phyloP scores from a whole-genome alignment of 1,139 yeast species.

The Geotrichum candidum region DNA sequence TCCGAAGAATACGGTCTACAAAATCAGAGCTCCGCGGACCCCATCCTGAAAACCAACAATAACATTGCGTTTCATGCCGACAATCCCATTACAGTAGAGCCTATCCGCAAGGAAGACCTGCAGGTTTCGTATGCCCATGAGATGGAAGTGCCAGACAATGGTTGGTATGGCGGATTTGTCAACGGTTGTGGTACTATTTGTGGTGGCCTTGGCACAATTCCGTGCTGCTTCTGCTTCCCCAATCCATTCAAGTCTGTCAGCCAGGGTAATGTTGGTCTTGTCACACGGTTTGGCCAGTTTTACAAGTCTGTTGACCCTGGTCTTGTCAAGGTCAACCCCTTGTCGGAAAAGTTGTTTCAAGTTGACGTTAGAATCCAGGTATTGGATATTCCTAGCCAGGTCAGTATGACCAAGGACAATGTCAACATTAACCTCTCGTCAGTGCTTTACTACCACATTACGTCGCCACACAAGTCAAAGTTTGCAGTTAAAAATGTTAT shows the following conservation, averaged over 20 bases:
- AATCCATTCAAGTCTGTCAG: constrained; percentile 59
- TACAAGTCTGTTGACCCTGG: constrained; percentile 69
- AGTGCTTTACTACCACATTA: constrained; percentile 61
- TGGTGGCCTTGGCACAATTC: constrained; percentile 53
- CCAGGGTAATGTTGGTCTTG: constrained; percentile 67
- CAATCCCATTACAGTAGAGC: constrained; percentile 30
- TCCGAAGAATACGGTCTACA: constrained; percentile 19
- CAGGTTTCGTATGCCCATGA: constrained; percentile 37
- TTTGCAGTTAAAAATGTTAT: constrained; percentile 54
- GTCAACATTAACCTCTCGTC: constrained; percentile 58
- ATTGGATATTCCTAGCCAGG: constrained; percentile 60
- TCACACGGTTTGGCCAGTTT: constrained; percentile 64
- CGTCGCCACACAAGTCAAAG: constrained; percentile 63
- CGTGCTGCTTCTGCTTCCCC: constrained; percentile 51
- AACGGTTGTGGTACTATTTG: constrained; percentile 43
- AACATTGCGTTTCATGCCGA: constrained; percentile 7
- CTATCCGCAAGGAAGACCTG: constrained; percentile 32
- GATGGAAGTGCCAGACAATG: constrained; percentile 34
- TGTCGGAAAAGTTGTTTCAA: constrained; percentile 51
- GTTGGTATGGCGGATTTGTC: constrained; percentile 41
- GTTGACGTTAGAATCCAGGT: constrained; percentile 58
- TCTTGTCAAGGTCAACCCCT: constrained; percentile 55
- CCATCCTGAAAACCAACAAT: neutral
- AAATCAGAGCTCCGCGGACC: constrained; percentile 13
- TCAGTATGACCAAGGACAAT: constrained; percentile 66